Base-by-base conservation (phyloP, 441 rosid genomes). In the Rhodomyrtus psidioides region DNA sequence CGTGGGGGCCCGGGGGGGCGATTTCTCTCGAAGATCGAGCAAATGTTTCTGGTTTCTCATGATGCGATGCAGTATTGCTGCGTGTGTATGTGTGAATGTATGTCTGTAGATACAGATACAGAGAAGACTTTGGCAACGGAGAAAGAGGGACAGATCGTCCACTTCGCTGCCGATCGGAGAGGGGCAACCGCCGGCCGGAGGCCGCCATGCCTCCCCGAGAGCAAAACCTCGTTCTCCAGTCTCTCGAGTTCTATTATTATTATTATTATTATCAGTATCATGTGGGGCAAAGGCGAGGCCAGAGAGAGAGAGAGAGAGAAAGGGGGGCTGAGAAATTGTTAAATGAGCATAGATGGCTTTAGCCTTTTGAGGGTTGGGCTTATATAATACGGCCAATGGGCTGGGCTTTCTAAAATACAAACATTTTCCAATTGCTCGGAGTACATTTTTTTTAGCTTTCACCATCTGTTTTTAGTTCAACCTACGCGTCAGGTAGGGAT, bases 401-500 rank as follows among this genome's bases (percentile, higher is more conserved):
- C 46, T 65, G 79, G 79, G 76, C 76, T 42, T 65, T 65, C 4
- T 19, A 28, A 19, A 27, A 60, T 7, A 7, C 42, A 1, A 1
- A 28, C 7, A 34, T 60, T 62, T 62, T 62, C 24, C 44, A 30
- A 62, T 62, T 30, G 44, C 16, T 16, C 13, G 19, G 1, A 30
- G 9, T 62, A 62, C 42, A 30, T 28, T 16, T 62, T 42, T 34
- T 62, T 9, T 16, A 5, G 44, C 14, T 62, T 62, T 9, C 4
- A 8, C 26, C 24, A 8, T 23, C 26, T 23, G 23, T 10, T 30
- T 62, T 12, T 34, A 21, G 8, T 21, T 70, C 16, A 39, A 62
- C 4, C 6, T 2, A 0, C 1, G 0, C 0, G 3, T 34, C 0
- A 12, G 10, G 4, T 0, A 34, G 0, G 46, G 26, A 19, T 0